A percentile compares a stretch with the other conserved stretches of the same genome.
These are phyloP conservation scores for Entonaema liquescens DNA, from an alignment of 495 filamentous ascomycete genomes.

Conservation along the genomic window DNA sequence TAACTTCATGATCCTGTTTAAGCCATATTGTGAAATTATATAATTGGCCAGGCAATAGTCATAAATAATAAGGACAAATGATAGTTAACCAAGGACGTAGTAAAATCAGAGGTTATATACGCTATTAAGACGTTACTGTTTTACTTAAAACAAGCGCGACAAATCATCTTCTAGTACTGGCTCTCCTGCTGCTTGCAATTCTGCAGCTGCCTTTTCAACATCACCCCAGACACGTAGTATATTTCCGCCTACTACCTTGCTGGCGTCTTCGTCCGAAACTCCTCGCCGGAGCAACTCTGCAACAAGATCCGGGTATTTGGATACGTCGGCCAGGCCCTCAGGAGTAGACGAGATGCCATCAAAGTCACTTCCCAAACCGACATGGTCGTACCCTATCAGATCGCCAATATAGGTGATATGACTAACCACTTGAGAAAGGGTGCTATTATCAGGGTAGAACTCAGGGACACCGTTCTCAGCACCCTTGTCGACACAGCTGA, in stretches of 20 bases:
- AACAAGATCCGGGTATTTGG: constrained; percentile 82
- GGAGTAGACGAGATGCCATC: constrained; percentile 70
- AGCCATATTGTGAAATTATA: not conserved
- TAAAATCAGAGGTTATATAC: not conserved
- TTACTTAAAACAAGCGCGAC: constrained; percentile 4
- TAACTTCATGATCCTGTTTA: too few relatives aligned
- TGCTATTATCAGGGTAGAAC: constrained; percentile 70
- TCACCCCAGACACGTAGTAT: constrained; percentile 77
- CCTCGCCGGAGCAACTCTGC: constrained; percentile 74
- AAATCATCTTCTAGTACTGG: constrained; percentile 70
- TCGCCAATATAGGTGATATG: constrained; percentile 76
- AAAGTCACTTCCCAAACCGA: constrained; percentile 79
- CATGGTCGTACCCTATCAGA: constrained; percentile 75
- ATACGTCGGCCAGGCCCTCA: constrained; percentile 77
- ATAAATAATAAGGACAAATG: not conserved
- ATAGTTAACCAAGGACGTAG: not conserved
- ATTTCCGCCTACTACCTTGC: constrained; percentile 76
- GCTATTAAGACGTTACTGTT: not conserved
- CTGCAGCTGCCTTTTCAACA: constrained; percentile 69
- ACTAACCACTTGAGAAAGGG: constrained; percentile 77
- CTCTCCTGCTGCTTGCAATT: constrained; percentile 68
- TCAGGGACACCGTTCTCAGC: constrained; percentile 67
- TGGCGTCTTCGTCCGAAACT: constrained; percentile 71
- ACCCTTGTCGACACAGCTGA: constrained; percentile 68
- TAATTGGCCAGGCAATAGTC: not conserved